phyloP scores from a whole-genome alignment of 2,329 filamentous ascomycete species.

The Fusarium piperis region DNA sequence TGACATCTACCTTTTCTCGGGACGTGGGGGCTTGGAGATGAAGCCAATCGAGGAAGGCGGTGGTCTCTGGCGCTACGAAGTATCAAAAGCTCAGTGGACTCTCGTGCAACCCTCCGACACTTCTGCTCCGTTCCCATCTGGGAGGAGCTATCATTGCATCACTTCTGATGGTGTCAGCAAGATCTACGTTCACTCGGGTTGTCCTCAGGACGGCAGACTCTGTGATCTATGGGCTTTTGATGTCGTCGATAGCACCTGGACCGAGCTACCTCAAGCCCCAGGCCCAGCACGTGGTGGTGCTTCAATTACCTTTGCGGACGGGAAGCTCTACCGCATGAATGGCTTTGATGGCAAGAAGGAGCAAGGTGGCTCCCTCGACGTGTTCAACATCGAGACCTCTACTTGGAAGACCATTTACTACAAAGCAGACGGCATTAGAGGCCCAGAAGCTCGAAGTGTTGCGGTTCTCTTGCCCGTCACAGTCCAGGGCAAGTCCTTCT shows the following conservation, averaged over 20 bases:
- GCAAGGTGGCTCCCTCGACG: slow-evolving; percentile 66
- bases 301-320: slow-evolving; percentile 52
- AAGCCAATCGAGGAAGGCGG: slow-evolving; percentile 67
- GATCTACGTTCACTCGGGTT: slow-evolving; percentile 70
- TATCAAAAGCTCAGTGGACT: slow-evolving; percentile 51
- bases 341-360: slow-evolving; percentile 71
- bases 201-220: slow-evolving; percentile 64
- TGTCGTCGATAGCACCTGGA: slow-evolving; percentile 58
- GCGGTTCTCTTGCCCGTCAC: slow-evolving; percentile 39
- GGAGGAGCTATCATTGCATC: slow-evolving; percentile 66
- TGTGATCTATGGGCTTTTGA: slow-evolving; percentile 70
- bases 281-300: slow-evolving; percentile 53
- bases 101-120: slow-evolving; percentile 51
- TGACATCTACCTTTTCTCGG: slow-evolving; percentile 69
- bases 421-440: slow-evolving; percentile 40
- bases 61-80: slow-evolving; percentile 64
- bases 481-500: slow-evolving; percentile 31
- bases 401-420: slow-evolving; percentile 42
- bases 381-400: slow-evolving; percentile 45
- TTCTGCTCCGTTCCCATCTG: slow-evolving; percentile 51
- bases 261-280: slow-evolving; percentile 61
- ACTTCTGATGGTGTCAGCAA: slow-evolving; percentile 52
- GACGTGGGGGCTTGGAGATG: slow-evolving; percentile 69
- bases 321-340: slow-evolving; percentile 67
- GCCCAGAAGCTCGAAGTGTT: slow-evolving; percentile 48